Evolutionary conservation across 108 stramenopile genomes (phyloP).

Genomic region (Heterococcus sp.): DNA sequence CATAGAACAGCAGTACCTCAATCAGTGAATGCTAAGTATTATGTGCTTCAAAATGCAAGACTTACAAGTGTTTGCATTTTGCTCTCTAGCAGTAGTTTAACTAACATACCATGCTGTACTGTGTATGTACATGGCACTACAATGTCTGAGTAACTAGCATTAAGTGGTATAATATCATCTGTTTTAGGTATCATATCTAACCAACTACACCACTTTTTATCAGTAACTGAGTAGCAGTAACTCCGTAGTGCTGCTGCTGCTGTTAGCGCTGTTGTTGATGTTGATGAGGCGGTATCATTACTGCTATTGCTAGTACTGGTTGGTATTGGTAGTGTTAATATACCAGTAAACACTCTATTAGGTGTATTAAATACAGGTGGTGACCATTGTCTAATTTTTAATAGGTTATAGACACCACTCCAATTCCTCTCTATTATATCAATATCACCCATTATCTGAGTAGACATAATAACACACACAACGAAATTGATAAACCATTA

Average conservation of each 20-base stretch:
- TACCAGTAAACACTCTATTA: slow-evolving; percentile 4
- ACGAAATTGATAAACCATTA: too few relatives aligned
- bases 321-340: slow-evolving; percentile 18
- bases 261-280: not conserved
- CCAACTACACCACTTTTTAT: too few relatives aligned
- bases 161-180: not conserved
- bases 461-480: too few relatives aligned
- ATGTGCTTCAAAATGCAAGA: too few relatives aligned
- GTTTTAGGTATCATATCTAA: too few relatives aligned
- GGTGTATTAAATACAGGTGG: slow-evolving; percentile 35
- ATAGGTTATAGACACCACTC: slow-evolving; percentile 29
- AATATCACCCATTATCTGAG: slow-evolving; percentile 13
- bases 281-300: not conserved
- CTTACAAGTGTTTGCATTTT: slow-evolving; percentile 16
- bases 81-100: slow-evolving; percentile 49
- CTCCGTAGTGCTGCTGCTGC: not conserved
- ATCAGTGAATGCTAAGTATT: too few relatives aligned
- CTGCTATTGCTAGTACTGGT: not conserved
- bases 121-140: slow-evolving; percentile 64
- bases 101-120: slow-evolving; percentile 56
- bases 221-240: not conserved
- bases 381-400: slow-evolving; percentile 42
- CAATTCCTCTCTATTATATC: slow-evolving; percentile 25
- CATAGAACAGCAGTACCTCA: too few relatives aligned
- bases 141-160: not conserved